A percentile compares a stretch with the other conserved stretches of the same genome.
phyloP scores from a whole-genome alignment of 495 filamentous ascomycete genomes.

The Podospora comata region DNA sequence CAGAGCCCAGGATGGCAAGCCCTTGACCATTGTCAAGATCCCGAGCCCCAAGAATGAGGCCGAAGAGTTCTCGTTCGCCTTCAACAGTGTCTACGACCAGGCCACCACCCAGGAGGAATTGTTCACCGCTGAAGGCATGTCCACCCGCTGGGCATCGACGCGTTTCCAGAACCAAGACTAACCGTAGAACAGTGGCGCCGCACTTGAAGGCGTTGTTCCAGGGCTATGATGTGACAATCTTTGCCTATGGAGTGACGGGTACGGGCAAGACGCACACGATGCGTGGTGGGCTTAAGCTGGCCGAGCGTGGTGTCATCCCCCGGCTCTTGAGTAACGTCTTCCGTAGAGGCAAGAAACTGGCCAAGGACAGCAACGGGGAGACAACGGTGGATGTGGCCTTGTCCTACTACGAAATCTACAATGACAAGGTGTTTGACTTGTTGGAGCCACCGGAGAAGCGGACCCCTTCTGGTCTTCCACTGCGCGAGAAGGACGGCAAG shows the following conservation, averaged over 20 bases:
- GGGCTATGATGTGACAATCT: slow-evolving; percentile 89
- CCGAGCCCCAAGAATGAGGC: slow-evolving; percentile 90
- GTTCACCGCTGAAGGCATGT: slow-evolving; percentile 81
- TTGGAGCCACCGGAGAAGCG: slow-evolving; percentile 90
- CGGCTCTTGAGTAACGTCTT: slow-evolving; percentile 84
- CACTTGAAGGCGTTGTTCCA: slow-evolving; percentile 87
- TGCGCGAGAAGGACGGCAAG: slow-evolving; percentile 85
- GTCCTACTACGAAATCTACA: slow-evolving; percentile 98
- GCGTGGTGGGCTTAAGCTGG: slow-evolving; percentile 85
- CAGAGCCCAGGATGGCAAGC: slow-evolving; percentile 53
- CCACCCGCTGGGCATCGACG: slow-evolving; percentile 3
- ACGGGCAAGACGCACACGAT: slow-evolving; percentile 98
- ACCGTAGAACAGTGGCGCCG: slow-evolving; percentile 44
- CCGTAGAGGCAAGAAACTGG: slow-evolving; percentile 77
- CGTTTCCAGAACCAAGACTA: not conserved
- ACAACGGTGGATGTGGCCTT: slow-evolving; percentile 74
- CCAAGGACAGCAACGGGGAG: slow-evolving; percentile 74
- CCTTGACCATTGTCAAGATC: slow-evolving; percentile 72
- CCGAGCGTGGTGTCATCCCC: slow-evolving; percentile 89
- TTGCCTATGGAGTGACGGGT: slow-evolving; percentile 93
- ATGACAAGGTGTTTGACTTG: slow-evolving; percentile 90
- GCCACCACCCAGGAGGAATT: slow-evolving; percentile 76
- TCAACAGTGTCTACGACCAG: slow-evolving; percentile 88
- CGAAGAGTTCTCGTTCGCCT: slow-evolving; percentile 90
- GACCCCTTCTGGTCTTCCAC: slow-evolving; percentile 74